Conservation (phyloP, 2,329 filamentous ascomycete genomes). For the Elsinoe ampelina region DNA sequence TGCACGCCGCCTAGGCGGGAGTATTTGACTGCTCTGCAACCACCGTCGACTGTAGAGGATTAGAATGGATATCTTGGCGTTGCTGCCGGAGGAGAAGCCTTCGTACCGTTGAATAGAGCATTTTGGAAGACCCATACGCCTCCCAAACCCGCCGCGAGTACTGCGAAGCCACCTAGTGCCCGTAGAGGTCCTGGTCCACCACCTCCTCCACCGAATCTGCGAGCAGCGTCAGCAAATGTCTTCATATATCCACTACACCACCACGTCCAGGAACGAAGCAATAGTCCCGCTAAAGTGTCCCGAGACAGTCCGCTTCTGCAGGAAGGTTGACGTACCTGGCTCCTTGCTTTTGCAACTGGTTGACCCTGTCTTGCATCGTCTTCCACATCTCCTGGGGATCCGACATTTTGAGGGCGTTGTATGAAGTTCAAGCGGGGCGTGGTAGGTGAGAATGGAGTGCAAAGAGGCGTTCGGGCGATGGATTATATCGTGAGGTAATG, state of each 20-base stretch:
- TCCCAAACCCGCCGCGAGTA: constrained; percentile 45
- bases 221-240: constrained; percentile 7
- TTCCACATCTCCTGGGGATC: constrained; percentile 60
- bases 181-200: constrained; percentile 40
- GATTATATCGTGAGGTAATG: constrained; percentile 12
- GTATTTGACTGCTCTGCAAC: constrained; percentile 98
- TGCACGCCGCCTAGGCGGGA: constrained; percentile 77
- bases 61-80: constrained; percentile 13
- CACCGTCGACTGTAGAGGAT: constrained; percentile 67
- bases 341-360: constrained; percentile 39
- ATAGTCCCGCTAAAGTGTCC: not conserved
- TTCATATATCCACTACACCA: not conserved
- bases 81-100: not conserved
- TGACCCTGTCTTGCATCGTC: constrained; percentile 54
- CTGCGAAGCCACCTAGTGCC: constrained; percentile 45
- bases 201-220: constrained; percentile 41
- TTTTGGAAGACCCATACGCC: constrained; percentile 50
- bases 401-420: constrained; percentile 22
- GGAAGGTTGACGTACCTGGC: constrained; percentile 25
- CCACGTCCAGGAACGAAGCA: not conserved
- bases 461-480: not conserved
- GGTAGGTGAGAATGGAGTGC: not conserved
- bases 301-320: constrained; percentile 17
- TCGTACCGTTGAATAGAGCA: constrained; percentile 58
- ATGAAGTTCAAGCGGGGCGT: not conserved